Evolutionary conservation across 768 basidiomycete genomes (phyloP), one percentile per base, ranked within the genome.

Genomic region (Leccinum broughii): DNA sequence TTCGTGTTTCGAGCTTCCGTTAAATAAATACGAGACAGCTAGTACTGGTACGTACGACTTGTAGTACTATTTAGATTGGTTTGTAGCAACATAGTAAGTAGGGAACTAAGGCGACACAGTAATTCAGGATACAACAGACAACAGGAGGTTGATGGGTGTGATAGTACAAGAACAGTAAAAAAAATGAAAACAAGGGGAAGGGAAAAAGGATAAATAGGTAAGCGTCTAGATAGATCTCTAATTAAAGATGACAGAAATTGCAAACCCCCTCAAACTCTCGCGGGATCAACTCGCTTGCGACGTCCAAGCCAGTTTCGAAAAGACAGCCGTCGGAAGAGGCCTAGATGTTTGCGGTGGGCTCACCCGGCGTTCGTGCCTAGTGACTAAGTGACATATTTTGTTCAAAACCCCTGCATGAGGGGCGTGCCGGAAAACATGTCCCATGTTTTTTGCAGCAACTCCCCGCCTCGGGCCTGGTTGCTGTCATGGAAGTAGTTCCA

Each of bases 401-500:
- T 46, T 66, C 41, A 68, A 3, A 64, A 49, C 0, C 8, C 57
- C 46, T 55, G 55, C 39, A 65, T 49, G 8, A 68, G 37, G 0
- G 59, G 41, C 15, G 37, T 14, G n/a, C 66, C 64, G 1, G 66
- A 63, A 35, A 69, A 69, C 26, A 69, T 0, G 1, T 60, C 57
- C 69, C 67, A 67, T 10, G 65, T 60, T 14, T 51, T 46, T 46
- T 68, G 63, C 13, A 72, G 46, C 2, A 72, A 30, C 35, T 72
- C 70, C 3, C 62, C 62, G 0, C 64, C 59, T n/a, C 65, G 61
- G 6, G 26, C 4, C 6, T 61, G 30, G 32, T 59, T 54, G 30
- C 32, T 56, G 17, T 58, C 68, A 34, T 73, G 72, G 59, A 73
- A 66, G 30, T 64, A 73, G 34, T 77, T 73, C 74, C 76, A 76